Evolutionary conservation across 1,284 basidiomycete genomes (phyloP), one percentile per base, ranked within the genome.

Genomic region (Tilletia horrida): DNA sequence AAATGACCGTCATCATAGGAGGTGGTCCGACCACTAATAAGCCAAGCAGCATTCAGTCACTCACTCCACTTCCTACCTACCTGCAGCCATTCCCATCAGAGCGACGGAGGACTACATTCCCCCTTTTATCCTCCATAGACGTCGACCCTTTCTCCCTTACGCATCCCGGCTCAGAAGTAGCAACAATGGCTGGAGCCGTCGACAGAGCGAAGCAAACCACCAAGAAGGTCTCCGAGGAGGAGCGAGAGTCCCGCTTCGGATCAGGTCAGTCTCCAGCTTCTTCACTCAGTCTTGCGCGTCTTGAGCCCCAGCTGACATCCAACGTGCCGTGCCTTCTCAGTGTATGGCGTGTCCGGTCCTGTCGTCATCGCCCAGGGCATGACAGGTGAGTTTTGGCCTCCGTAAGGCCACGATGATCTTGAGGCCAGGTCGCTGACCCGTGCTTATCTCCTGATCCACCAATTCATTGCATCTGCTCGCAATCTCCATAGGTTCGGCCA

Each of bases 321-420:
- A 31, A 14, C n/a, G 2, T 3, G 1, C 16, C 29, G 59, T 16
- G 21, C 16, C 47, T 44, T 57, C 52, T 18, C 31, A 59, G 73
- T 81, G 63, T 80, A 75, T 64, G 80, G 80, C 65, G 75, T 81
- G 62, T 81, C 80, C 8, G 80, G 80, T 67, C 80, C 80, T n/a
- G 80, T 81, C 66, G 74, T 81, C 1, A 71, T 81, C 57, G 80
- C 80, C 31, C 76, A 80, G 69, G 78, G 80, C 75, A 81, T 81
- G 80, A 76, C 76, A 50, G 80, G 80, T 48, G 55, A 9, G 55
- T 59, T 6, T 16, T 40, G 35, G 35, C 11, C 6, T 11, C 35
- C 4, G 35, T 11, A 40, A 6, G 35, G 6, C 11, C 35, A 40
- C 35, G 35, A 40, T 11, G 35, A 6, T 4, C 11, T 40, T 11